Evolutionary conservation across 2,329 filamentous ascomycete genomes (phyloP).

Genomic region (Rhytidhysteron rufulum): DNA sequence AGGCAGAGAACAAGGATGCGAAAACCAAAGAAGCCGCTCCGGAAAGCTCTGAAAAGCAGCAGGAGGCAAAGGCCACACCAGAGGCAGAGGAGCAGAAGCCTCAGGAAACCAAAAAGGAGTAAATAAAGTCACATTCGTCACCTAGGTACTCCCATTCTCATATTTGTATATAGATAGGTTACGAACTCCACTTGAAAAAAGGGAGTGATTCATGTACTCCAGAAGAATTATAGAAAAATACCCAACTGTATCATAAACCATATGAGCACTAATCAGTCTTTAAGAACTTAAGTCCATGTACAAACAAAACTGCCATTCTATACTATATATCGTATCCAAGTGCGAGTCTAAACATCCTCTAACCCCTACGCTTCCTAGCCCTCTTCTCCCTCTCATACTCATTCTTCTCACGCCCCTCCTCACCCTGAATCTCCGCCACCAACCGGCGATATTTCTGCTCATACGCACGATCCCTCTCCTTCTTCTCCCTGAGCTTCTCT

Average conservation of each 20-base stretch:
- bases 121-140: neutral
- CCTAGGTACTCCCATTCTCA: neutral
- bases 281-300: no score
- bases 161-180: conserved; percentile 3
- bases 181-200: conserved; percentile 1
- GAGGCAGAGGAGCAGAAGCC: conserved; percentile 4
- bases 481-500: conserved; percentile 88
- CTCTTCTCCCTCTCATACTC: conserved; percentile 84
- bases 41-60: conserved; percentile 9
- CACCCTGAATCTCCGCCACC: conserved; percentile 90
- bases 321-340: no score
- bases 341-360: no score
- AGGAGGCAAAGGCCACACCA: conserved; percentile 29
- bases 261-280: no score
- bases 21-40: neutral
- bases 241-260: neutral
- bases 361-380: conserved; percentile 54
- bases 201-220: neutral
- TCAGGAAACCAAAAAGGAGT: neutral
- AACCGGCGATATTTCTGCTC: conserved; percentile 93
- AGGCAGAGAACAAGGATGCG: conserved; percentile 6
- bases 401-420: conserved; percentile 84
- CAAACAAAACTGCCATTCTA: no score
- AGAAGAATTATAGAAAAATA: conserved; percentile 1
- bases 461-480: conserved; percentile 86